Evolutionary conservation across 2,329 filamentous ascomycete genomes (phyloP), one percentile per base, ranked within the genome.

Genomic region (Ophiocordyceps australis): DNA sequence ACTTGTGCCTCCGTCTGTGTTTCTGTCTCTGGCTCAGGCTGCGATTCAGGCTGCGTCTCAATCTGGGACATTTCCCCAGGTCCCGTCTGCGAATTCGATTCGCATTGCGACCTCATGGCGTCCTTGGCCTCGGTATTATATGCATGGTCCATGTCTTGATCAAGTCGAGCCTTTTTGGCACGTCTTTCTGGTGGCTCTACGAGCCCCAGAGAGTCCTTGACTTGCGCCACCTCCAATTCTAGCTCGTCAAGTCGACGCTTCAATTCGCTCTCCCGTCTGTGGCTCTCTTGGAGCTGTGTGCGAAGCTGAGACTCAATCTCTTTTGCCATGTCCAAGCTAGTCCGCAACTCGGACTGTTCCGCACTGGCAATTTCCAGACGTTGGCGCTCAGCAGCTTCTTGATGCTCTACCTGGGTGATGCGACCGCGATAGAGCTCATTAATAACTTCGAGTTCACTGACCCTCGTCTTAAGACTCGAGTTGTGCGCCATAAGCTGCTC

Each of bases 361-460:
- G 52, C 59, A 11, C 53, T 51, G 7, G 62, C 57, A 22, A 72
- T 59, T 30, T 71, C 63, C 31, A 65, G 59, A 13, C 67, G 60
- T 42, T 71, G 53, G 42, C 74, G 55, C 27, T 76, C 68, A 24
- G 65, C 71, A 24, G 67, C 67, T 43, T 86, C 79, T 41, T 76
- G 76, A 37, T 74, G 68, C 45, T 91, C 81, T 9, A 89, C 60
- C 44, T 89, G 78, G 63, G 45, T 72, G 50, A 94, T 71, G 9
- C 76, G 68, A 20, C 74, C 74, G 26, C 74, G 64, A 48, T 82
- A 83, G 23, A 85, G 59, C 43, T 79, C 77, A 41, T 85, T 94
- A 57, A 98, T 94, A 27, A 98, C 68, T 46, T 98, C 89, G 14
- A 98, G 65, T 49, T 98, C 89, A 38, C 76, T 89, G 18, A 98